Conservation (phyloP, 2,329 filamentous ascomycete species). For the Colletotrichum noveboracense region DNA sequence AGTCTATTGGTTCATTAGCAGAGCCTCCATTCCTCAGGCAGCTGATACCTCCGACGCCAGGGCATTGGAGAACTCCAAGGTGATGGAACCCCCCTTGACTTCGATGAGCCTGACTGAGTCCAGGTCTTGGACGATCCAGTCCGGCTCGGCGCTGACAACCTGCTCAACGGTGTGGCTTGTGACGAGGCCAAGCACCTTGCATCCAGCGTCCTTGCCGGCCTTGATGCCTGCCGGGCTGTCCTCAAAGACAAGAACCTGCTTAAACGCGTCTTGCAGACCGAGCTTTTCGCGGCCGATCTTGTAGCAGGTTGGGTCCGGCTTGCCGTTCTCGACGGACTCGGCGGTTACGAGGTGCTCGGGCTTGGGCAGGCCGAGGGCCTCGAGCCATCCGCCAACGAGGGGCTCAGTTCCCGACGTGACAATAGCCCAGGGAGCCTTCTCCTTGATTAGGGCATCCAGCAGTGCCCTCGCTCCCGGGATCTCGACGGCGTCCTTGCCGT, state of each 20-base stretch:
- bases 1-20: conserved; percentile 16
- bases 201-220: conserved; percentile 85
- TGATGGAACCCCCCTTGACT: conserved; percentile 61
- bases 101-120: conserved; percentile 71
- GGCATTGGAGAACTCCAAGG: conserved; percentile 71
- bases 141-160: conserved; percentile 76
- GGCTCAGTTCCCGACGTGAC: conserved; percentile 76
- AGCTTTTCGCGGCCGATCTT: conserved; percentile 69
- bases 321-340: conserved; percentile 76
- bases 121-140: conserved; percentile 86
- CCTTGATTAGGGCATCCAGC: conserved; percentile 68
- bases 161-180: conserved; percentile 82
- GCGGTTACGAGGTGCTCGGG: conserved; percentile 75
- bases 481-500: conserved; percentile 80
- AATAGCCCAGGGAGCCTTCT: conserved; percentile 80
- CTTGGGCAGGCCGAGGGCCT: conserved; percentile 66
- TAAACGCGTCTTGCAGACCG: conserved; percentile 51
- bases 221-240: conserved; percentile 87
- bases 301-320: conserved; percentile 81
- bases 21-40: conserved; percentile 20
- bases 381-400: conserved; percentile 76
- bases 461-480: conserved; percentile 82
- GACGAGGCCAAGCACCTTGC: conserved; percentile 81
- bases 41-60: conserved; percentile 34
- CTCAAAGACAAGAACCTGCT: conserved; percentile 77